Base-by-base conservation (phyloP, 306 rosid species). In the Quercus engelmannii region DNA sequence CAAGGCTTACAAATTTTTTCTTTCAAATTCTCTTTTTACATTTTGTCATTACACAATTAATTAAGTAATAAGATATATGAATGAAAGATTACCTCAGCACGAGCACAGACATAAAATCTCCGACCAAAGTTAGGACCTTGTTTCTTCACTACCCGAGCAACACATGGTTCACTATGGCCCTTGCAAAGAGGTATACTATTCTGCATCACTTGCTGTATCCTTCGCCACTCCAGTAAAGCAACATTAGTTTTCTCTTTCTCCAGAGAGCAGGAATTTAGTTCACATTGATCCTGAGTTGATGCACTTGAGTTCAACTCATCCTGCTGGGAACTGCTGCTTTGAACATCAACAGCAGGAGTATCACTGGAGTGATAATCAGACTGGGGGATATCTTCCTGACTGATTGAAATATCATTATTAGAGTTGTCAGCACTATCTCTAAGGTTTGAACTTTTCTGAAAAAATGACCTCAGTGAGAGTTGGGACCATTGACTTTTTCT, bases 131-230 rank as follows among this genome's bases (percentile, higher is more conserved):
- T 95, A 56, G 92, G 82, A 79, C 98, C 96, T 77, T 83, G 97
- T 87, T 95, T 93, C 96, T 90, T 89, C 83, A 95, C 98, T 43
- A 95, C 89, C 68, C 96, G 92, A 75, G 92, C 90, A 72, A 91
- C 89, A 82, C 97, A 91, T 58, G 91, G 91, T 81, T 95, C 96
- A 56, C 74, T 90, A 81, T 93, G 98, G 75, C 91, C 96, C 88
- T 86, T 93, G 89, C 99, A 93, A 83, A 90, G 82, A 54, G 99
- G 98, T 80, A 93, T 95, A 74, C 98, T 90, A 82, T 80, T 89
- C 88, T 95, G 96, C 99, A 95, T 93, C 81, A 90, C 77, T 76
- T 90, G 86, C 73, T 90, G 96, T 85, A 95, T 90, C 88, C 99
- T 84, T 85, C 86, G 94, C 98, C 99, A 93, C 87, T 95, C 97